A percentile compares a stretch with the other conserved stretches of the same genome.
These are phyloP conservation scores for Yamadazyma sp. DNA, from an alignment of 1,139 yeast genomes.

Conservation along the genomic window DNA sequence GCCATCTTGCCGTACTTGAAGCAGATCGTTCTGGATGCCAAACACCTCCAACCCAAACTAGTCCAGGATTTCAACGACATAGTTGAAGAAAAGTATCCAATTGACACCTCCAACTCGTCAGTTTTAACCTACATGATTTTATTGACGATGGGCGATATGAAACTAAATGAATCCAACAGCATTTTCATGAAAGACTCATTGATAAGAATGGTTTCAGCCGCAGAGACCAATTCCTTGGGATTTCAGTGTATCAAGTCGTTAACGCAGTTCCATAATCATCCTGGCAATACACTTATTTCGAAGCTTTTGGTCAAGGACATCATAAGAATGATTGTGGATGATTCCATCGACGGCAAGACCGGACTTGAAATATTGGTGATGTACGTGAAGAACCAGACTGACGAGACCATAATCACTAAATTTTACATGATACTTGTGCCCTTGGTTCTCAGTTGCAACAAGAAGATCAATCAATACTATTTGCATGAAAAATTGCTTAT, in stretches of 20 bases:
- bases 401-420: constrained; percentile 26
- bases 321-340: constrained; percentile 9
- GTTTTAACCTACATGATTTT: constrained; percentile 61
- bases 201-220: constrained; percentile 31
- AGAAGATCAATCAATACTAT: constrained; percentile 32
- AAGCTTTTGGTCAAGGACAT: constrained; percentile 19
- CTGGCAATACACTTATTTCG: constrained; percentile 26
- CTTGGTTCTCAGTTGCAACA: constrained; percentile 41
- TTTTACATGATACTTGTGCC: constrained; percentile 51
- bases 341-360: constrained; percentile 34
- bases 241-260: constrained; percentile 61
- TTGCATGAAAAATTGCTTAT: constrained; percentile 52
- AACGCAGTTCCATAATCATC: constrained; percentile 35
- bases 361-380: constrained; percentile 56
- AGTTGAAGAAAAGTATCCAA: constrained; percentile 27
- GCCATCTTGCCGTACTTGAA: constrained; percentile 59
- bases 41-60: constrained; percentile 27
- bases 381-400: constrained; percentile 37
- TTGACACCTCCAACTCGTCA: constrained; percentile 37
- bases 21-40: constrained; percentile 38
- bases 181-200: constrained; percentile 28
- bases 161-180: constrained; percentile 37
- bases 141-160: constrained; percentile 51
- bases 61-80: constrained; percentile 38
- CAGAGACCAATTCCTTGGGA: constrained; percentile 41